These are phyloP conservation scores for Lentinula lateritia DNA, from an alignment of 768 basidiomycete species.

Conservation along the genomic window DNA sequence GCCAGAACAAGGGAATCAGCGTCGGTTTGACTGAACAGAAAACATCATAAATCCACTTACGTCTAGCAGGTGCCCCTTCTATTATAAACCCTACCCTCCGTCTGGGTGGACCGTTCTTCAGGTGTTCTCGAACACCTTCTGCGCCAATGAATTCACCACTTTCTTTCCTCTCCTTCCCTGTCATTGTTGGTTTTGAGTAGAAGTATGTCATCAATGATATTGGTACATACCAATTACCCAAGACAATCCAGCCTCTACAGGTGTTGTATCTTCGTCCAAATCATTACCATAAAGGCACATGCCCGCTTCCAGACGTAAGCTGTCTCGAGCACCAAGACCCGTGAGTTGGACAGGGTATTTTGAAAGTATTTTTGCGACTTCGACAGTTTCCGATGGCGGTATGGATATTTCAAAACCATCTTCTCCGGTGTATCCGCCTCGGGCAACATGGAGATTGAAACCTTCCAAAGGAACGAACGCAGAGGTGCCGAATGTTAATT, in stretches of 20 bases:
- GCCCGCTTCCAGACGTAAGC: constrained; percentile 91
- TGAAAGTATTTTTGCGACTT: constrained; percentile 62
- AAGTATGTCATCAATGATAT: not conserved
- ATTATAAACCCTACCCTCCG: constrained; percentile 80
- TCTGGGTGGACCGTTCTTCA: constrained; percentile 74
- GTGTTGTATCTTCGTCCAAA: constrained; percentile 78
- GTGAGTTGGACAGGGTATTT: constrained; percentile 71
- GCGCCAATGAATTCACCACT: constrained; percentile 75
- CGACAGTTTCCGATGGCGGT: constrained; percentile 69
- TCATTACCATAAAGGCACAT: constrained; percentile 97
- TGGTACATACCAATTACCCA: constrained; percentile 83
- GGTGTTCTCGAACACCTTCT: constrained; percentile 61
- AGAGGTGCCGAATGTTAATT: constrained; percentile 80
- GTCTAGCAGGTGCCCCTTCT: constrained; percentile 80
- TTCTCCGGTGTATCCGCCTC: constrained; percentile 97
- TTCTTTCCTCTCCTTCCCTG: constrained; percentile 80
- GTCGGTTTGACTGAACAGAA: constrained; percentile 17
- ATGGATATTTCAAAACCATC: constrained; percentile 99
- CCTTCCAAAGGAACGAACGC: constrained; percentile 74
- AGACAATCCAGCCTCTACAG: constrained; percentile 84
- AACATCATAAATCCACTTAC: constrained; percentile 34
- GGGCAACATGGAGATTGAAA: constrained; percentile 79
- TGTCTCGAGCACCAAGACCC: constrained; percentile 91
- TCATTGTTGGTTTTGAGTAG: not conserved
- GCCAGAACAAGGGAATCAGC: not conserved